Evolutionary conservation across 441 rosid species (phyloP).

Genomic region (Macaranga tanarius): DNA sequence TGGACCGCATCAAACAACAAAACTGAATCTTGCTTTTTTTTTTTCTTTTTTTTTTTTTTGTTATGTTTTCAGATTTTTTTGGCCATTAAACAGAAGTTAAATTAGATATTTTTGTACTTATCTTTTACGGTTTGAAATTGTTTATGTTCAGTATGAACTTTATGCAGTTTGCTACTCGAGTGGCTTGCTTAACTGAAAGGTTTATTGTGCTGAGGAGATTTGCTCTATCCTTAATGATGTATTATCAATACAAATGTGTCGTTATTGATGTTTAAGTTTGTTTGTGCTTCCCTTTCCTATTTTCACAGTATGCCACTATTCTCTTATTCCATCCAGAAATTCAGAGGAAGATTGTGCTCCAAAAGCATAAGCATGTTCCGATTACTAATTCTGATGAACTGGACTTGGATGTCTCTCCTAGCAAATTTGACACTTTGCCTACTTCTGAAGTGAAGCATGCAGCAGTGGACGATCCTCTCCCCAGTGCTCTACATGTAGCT

Average conservation of each 20-base stretch:
- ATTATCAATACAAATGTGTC: too few species aligned
- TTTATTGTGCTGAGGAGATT: neutral
- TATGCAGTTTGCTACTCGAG: neutral
- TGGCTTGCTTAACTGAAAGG: too few species aligned
- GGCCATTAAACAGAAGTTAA: neutral
- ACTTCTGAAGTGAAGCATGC: slow-evolving; percentile 33
- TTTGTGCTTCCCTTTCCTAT: too few species aligned
- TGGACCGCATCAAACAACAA: neutral
- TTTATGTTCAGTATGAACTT: neutral
- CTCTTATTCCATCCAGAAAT: slow-evolving; percentile 25
- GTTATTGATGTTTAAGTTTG: too few species aligned
- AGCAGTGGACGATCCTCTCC: slow-evolving; percentile 43
- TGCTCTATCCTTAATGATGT: too few species aligned
- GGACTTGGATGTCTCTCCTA: neutral
- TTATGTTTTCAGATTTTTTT: neutral
- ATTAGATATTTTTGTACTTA: too few species aligned
- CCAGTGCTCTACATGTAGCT: slow-evolving; percentile 34
- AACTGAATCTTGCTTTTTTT: neutral
- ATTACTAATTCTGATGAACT: slow-evolving; percentile 28
- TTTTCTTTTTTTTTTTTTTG: too few species aligned
- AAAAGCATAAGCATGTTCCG: slow-evolving; percentile 3
- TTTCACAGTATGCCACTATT: neutral
- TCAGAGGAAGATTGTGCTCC: slow-evolving; percentile 14
- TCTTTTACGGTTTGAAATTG: neutral
- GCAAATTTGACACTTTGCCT: slow-evolving; percentile 18